These are phyloP conservation scores for Entamoeba histolytica DNA, from an alignment of 208 protist genomes.

Conservation along the genomic window DNA sequence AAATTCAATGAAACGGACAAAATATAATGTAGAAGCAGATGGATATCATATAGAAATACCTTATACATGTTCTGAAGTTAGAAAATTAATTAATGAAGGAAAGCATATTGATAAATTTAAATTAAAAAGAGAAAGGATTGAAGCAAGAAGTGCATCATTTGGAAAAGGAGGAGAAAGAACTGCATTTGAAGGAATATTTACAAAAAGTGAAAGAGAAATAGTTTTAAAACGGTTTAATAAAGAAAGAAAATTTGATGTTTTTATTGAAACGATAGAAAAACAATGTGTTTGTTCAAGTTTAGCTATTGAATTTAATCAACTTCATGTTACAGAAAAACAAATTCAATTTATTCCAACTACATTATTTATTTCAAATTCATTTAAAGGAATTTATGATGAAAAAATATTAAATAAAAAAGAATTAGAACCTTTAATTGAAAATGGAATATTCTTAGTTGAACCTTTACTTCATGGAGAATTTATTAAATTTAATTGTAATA, in stretches of 20 bases:
- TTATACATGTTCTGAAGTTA: background rate
- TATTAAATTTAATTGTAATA: background rate
- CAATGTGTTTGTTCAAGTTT: background rate
- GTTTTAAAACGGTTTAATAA: background rate
- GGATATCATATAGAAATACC: background rate
- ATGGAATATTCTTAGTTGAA: background rate
- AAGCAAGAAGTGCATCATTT: background rate
- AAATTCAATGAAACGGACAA: background rate
- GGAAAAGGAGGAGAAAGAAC: background rate
- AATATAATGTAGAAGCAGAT: background rate
- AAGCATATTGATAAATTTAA: background rate
- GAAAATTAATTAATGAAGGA: background rate
- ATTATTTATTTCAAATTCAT: background rate
- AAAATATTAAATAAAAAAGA: background rate
- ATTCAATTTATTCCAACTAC: background rate
- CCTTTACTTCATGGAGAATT: background rate
- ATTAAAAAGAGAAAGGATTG: background rate
- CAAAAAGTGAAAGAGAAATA: background rate
- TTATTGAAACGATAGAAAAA: background rate
- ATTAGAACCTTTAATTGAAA: background rate
- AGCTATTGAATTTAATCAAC: background rate
- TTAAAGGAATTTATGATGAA: background rate
- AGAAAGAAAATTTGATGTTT: background rate
- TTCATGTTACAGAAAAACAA: background rate
- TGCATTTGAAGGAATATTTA: background rate